These are phyloP conservation scores for Vanrija sp. DNA, from an alignment of 1,284 basidiomycete species.

Conservation along the genomic window DNA sequence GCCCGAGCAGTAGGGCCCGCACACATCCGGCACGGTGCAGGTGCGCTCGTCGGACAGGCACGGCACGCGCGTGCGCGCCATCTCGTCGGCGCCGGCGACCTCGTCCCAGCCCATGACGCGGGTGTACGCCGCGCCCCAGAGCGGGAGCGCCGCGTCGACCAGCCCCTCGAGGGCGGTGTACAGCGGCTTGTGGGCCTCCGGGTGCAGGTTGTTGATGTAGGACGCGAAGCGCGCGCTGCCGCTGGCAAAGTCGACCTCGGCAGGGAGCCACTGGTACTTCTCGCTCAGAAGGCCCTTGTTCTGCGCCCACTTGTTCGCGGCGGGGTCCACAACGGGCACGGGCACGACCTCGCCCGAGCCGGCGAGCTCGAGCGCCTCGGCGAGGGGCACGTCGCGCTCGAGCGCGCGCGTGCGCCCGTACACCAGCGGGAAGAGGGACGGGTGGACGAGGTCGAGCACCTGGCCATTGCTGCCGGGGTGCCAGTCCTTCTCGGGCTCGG, in stretches of 20 bases:
- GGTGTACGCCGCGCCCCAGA: conserved; percentile 3
- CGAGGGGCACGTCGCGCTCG: conserved; percentile 1
- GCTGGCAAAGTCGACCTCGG: conserved; percentile 6
- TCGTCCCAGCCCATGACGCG: conserved; percentile 2
- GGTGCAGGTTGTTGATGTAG: conserved; percentile 16
- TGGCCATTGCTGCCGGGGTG: conserved; percentile 11
- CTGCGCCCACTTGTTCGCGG: not conserved
- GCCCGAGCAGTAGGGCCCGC: not conserved
- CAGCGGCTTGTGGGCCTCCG: not conserved
- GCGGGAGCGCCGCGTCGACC: conserved; percentile 2
- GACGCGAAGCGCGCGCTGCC: not conserved
- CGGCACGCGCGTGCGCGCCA: not conserved
- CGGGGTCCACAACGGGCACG: no score
- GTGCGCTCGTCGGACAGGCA: not conserved
- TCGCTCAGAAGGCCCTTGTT: not conserved
- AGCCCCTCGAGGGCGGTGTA: conserved; percentile 5
- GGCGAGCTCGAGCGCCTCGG: not conserved
- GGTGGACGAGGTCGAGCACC: conserved; percentile 18
- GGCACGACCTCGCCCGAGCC: conserved; percentile 1
- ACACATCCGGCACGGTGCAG: not conserved
- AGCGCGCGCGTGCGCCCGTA: conserved; percentile 12
- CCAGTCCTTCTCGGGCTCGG: conserved; percentile 11
- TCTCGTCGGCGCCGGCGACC: not conserved
- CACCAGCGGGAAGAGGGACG: conserved; percentile 13
- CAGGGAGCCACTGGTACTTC: conserved; percentile 18